Conservation (phyloP, 2,329 filamentous ascomycete species). For the Emydomyces testavorans region DNA sequence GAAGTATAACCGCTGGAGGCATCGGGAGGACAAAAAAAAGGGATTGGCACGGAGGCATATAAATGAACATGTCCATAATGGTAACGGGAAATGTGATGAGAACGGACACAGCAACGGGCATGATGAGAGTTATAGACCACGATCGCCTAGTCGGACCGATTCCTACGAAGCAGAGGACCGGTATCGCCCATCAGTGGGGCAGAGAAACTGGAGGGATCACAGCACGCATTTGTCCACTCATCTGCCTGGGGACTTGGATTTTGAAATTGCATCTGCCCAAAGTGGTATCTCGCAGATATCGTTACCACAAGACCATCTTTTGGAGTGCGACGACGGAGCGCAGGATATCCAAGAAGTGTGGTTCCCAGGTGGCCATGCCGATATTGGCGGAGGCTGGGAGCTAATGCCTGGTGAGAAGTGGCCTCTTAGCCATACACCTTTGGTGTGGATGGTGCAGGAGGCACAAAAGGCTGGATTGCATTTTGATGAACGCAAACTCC, state of each 20-base stretch:
- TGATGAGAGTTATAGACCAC: not conserved
- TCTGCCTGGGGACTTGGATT: not conserved
- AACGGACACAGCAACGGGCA: not conserved
- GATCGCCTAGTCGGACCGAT: not conserved
- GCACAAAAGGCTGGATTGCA: conserved; percentile 52
- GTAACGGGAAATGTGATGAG: not conserved
- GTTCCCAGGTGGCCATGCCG: conserved; percentile 45
- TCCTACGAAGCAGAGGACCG: conserved; percentile 6
- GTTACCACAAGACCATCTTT: not conserved
- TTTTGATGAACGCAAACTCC: conserved; percentile 58
- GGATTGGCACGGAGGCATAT: not conserved
- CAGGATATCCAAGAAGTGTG: conserved; percentile 44
- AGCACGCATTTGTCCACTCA: not conserved
- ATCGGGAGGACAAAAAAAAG: not conserved
- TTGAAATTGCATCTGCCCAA: conserved; percentile 1
- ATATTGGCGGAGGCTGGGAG: conserved; percentile 45
- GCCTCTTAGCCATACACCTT: conserved; percentile 40
- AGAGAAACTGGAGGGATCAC: not conserved
- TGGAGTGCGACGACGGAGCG: conserved; percentile 16
- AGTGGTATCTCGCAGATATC: conserved; percentile 4
- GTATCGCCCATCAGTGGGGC: conserved; percentile 7
- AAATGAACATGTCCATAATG: not conserved
- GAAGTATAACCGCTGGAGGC: conserved; percentile 3
- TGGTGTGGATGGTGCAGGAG: conserved; percentile 45
- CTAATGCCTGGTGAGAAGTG: conserved; percentile 23